Percentiles rank a stretch among this genome's conserved stretches.
phyloP scores from a whole-genome alignment of 441 rosid species.

The Gossypium schwendimanii region DNA sequence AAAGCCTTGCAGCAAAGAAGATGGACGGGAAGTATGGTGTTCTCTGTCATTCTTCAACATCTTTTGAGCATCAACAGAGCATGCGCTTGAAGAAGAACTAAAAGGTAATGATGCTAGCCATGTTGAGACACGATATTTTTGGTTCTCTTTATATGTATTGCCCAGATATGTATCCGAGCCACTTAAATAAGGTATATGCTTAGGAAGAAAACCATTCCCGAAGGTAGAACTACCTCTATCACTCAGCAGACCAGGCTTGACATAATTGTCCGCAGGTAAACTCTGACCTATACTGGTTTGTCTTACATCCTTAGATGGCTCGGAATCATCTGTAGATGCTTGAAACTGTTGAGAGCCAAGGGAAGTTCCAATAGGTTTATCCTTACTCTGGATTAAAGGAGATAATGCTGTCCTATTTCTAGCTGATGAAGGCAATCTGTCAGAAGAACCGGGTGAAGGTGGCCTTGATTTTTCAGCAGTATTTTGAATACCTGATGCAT shows the following conservation, averaged over 20 bases:
- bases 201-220: conserved; percentile 39
- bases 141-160: conserved; percentile 23
- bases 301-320: conserved; percentile 28
- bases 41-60: conserved; percentile 26
- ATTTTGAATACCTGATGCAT: conserved; percentile 30
- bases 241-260: conserved; percentile 30
- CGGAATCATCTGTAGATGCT: conserved; percentile 31
- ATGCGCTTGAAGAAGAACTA: conserved; percentile 30
- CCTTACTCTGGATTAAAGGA: conserved; percentile 21
- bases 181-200: conserved; percentile 32
- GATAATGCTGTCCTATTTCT: conserved; percentile 21
- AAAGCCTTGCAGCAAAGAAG: conserved; percentile 27
- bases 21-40: conserved; percentile 20
- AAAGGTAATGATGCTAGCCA: conserved; percentile 35
- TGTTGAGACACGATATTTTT: conserved; percentile 27
- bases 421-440: conserved; percentile 22
- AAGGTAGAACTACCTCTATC: conserved; percentile 32
- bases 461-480: conserved; percentile 15
- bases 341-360: conserved; percentile 24
- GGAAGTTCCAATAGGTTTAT: conserved; percentile 22
- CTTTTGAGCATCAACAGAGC: conserved; percentile 32
- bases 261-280: conserved; percentile 25
- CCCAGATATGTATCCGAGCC: conserved; percentile 25
- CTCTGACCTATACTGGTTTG: conserved; percentile 30
- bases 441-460: conserved; percentile 21